Evolutionary conservation across 2,329 filamentous ascomycete genomes (phyloP).

Genomic region (Aspergillus sp.): DNA sequence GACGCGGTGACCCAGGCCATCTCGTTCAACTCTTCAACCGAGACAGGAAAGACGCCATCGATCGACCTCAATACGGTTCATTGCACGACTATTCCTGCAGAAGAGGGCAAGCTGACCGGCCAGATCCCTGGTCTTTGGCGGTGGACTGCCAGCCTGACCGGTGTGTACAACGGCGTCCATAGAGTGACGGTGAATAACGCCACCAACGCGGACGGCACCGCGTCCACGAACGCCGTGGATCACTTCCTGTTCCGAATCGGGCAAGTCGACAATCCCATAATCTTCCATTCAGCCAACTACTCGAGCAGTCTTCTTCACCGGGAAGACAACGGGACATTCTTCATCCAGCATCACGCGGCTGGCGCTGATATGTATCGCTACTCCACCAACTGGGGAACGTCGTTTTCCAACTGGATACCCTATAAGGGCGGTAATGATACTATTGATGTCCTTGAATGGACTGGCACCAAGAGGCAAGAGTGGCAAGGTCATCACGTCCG

Average conservation of each 20-base stretch:
- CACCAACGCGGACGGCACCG: constrained; percentile 41
- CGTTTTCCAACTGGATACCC: constrained; percentile 58
- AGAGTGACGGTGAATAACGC: constrained; percentile 57
- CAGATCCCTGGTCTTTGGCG: constrained; percentile 55
- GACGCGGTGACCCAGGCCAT: constrained; percentile 52
- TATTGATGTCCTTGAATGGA: constrained; percentile 53
- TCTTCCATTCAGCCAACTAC: constrained; percentile 61
- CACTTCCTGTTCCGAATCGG: constrained; percentile 64
- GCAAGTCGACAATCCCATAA: constrained; percentile 56
- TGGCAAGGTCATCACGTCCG: constrained; percentile 64
- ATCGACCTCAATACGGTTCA: constrained; percentile 46
- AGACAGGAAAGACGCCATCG: constrained; percentile 42
- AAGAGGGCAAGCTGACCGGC: constrained; percentile 44
- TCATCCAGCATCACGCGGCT: constrained; percentile 58
- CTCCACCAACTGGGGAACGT: constrained; percentile 60
- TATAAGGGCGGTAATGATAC: constrained; percentile 55
- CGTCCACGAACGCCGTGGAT: constrained; percentile 53
- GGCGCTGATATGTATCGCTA: constrained; percentile 64
- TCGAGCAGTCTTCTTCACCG: constrained; percentile 53
- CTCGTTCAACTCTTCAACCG: constrained; percentile 54
- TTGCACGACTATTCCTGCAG: constrained; percentile 44
- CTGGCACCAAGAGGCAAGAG: constrained; percentile 56
- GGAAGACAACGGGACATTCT: constrained; percentile 43
- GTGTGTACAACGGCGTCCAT: constrained; percentile 63
- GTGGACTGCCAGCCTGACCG: constrained; percentile 52